These are phyloP conservation scores for Solanum ossicruentum DNA, from an alignment of 257 asterid species.

Conservation along the genomic window DNA sequence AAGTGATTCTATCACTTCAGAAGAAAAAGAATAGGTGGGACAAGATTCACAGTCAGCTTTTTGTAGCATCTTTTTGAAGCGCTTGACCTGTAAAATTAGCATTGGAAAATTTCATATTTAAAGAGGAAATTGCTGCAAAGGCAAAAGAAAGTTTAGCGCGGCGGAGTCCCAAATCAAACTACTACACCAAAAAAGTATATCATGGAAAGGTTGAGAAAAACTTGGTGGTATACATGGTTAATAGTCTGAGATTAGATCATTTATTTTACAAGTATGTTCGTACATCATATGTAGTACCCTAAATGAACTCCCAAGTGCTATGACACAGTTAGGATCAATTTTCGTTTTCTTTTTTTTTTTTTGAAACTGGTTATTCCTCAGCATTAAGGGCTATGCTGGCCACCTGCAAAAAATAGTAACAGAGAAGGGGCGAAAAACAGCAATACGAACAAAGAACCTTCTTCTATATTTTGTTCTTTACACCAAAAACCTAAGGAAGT, in stretches of 20 bases:
- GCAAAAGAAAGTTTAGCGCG: background rate
- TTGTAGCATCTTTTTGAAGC: constrained; percentile 47
- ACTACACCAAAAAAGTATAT: background rate
- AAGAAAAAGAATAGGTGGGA: constrained; percentile 35
- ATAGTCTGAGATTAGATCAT: background rate
- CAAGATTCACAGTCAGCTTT: constrained; percentile 64
- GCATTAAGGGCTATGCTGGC: no score
- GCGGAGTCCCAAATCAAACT: background rate
- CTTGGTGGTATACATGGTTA: background rate
- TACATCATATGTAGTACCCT: background rate
- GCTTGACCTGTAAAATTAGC: constrained; percentile 37
- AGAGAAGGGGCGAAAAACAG: no score
- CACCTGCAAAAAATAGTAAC: no score
- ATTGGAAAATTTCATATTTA: background rate
- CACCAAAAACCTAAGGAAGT: no score
- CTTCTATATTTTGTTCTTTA: no score
- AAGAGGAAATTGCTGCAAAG: background rate
- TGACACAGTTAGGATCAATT: background rate
- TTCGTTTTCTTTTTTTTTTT: no score
- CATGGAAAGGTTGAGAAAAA: background rate
- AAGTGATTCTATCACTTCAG: constrained; percentile 51
- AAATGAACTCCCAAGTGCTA: background rate
- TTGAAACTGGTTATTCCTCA: no score
- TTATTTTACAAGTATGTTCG: background rate
- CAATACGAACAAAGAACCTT: no score